Evolutionary conservation across 2,329 filamentous ascomycete genomes (phyloP), one percentile per base, ranked within the genome.

Genomic region (Colletotrichum aenigma): DNA sequence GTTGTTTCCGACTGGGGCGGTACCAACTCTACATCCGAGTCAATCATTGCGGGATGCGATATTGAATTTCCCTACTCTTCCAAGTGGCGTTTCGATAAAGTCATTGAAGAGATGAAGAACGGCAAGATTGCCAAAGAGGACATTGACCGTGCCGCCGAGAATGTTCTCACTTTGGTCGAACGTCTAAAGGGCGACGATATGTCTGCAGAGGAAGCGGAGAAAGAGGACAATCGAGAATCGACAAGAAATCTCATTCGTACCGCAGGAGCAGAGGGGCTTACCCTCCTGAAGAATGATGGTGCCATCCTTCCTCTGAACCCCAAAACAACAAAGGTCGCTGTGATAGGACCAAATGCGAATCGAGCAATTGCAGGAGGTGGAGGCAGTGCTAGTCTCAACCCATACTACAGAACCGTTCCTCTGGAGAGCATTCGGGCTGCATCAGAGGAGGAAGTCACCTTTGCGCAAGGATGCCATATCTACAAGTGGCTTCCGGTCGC

Each of bases 331-430:
- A 93, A 89, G 80, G 88, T 94, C 72, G 92, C 92, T 5, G 88
- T 94, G 74, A 93, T 94, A 67, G 92, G 92, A 0, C 92, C 92
- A 2, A 94, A 94, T 76, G 92, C 91, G 24, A 93, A 93, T 81
- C 86, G 91, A 70, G 90, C 92, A 1, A 93, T 94, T 77, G 92
- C 91, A n/a, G 91, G 90, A 18, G 92, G 93, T 66, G 92, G 92
- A 55, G 92, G 93, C 66, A 94, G 92, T 79, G 92, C 93, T 21
- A 93, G 91, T 77, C 84, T 94, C 64, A 93, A 93, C 80, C 91
- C 93, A 0, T 94, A 94, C 82, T 94, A 94, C 82, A 92, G 87
- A 78, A 92, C 91, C 3, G 87, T 92, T 12, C 93, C 93, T 0
- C 87, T 92, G 5, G 91, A 93, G 60, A 93, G 92, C 78, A 93